Conservation (phyloP, 2,329 filamentous ascomycete species). For the Aspergillus jensenii region DNA sequence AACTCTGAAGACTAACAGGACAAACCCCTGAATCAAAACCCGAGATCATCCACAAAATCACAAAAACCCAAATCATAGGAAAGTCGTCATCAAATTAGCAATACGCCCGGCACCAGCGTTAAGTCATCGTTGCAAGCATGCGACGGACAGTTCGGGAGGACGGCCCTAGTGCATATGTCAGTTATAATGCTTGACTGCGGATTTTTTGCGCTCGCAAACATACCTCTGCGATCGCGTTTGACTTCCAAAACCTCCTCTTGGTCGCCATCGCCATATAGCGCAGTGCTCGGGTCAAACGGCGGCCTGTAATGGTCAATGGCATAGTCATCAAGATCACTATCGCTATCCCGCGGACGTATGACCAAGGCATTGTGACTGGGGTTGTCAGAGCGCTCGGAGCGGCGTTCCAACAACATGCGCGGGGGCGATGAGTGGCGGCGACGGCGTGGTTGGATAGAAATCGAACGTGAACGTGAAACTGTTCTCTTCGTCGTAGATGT, state of each 20-base stretch:
- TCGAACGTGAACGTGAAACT: conserved; percentile 35
- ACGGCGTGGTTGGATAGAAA: conserved; percentile 32
- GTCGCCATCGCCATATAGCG: conserved; percentile 39
- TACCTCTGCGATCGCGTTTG: conserved; percentile 93
- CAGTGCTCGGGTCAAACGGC: conserved; percentile 29
- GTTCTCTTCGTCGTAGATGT: conserved; percentile 27
- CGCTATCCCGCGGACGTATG: conserved; percentile 47
- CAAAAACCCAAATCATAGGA: neutral
- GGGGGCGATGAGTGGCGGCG: conserved; percentile 39
- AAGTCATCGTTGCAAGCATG: conserved; percentile 71
- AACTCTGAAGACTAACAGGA: neutral
- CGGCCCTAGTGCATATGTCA: conserved; percentile 51
- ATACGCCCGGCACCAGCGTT: neutral
- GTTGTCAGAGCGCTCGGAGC: conserved; percentile 36
- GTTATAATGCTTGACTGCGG: neutral
- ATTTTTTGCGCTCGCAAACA: neutral
- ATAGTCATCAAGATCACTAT: conserved; percentile 54
- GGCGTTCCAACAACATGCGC: conserved; percentile 25
- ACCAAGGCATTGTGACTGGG: conserved; percentile 51
- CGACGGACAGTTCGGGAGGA: conserved; percentile 64
- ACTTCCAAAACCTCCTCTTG: conserved; percentile 59
- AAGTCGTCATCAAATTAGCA: neutral
- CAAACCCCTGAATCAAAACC: neutral
- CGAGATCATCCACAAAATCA: neutral
- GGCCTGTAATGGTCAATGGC: conserved; percentile 49